Conservation (phyloP, 2,329 filamentous ascomycete species). For the Ploettnerulaceae sp. region DNA sequence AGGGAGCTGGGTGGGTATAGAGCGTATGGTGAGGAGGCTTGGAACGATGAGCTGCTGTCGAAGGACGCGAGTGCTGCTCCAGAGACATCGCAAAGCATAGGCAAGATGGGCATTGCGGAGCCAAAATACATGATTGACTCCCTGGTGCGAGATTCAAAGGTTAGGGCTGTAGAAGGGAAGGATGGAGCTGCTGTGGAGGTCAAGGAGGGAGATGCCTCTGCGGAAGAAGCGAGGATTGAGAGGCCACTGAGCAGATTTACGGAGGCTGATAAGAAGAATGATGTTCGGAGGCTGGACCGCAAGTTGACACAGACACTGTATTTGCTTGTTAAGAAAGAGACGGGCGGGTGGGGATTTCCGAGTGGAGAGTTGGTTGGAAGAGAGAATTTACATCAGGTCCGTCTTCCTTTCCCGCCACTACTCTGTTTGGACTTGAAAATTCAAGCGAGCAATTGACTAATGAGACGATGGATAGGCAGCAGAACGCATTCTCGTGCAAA, state of each 20-base stretch:
- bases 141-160: constrained; percentile 40
- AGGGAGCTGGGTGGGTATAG: constrained; percentile 84
- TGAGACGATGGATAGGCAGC: constrained; percentile 67
- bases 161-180: constrained; percentile 38
- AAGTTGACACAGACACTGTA: constrained; percentile 80
- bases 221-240: constrained; percentile 62
- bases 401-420: constrained; percentile 33
- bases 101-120: constrained; percentile 46
- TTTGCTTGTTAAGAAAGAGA: constrained; percentile 69
- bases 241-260: constrained; percentile 65
- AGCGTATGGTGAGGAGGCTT: constrained; percentile 64
- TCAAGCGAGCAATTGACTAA: constrained; percentile 3
- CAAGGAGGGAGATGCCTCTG: constrained; percentile 41
- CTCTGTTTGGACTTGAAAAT: not conserved
- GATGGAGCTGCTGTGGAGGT: constrained; percentile 68
- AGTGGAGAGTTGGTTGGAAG: constrained; percentile 60
- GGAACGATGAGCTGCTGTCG: constrained; percentile 87
- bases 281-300: constrained; percentile 74
- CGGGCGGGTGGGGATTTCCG: constrained; percentile 78
- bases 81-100: constrained; percentile 59
- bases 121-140: constrained; percentile 53
- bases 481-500: constrained; percentile 68
- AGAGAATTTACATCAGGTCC: constrained; percentile 79
- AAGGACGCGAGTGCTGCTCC: constrained; percentile 46
- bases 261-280: constrained; percentile 71